A percentile compares a stretch with the other conserved stretches of the same genome.
phyloP scores from a whole-genome alignment of 192 early-diverging fungal genomes.

The Coemansia sp. region DNA sequence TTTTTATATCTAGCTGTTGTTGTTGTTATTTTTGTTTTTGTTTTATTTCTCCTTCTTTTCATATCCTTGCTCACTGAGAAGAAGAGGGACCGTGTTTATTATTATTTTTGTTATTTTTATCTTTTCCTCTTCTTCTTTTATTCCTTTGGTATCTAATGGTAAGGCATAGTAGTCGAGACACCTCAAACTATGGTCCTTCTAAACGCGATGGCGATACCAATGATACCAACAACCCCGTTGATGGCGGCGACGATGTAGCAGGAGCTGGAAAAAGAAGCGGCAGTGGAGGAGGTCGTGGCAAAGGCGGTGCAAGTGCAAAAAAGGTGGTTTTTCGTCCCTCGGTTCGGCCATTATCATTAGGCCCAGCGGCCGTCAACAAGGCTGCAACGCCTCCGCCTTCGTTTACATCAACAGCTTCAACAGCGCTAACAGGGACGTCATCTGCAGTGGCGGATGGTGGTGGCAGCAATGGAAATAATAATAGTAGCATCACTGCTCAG shows the following conservation, averaged over 20 bases:
- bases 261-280: not conserved
- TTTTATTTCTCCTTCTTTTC: not conserved
- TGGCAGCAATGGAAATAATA: conserved; percentile 4
- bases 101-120: too few species aligned
- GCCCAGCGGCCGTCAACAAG: not conserved
- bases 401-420: not conserved
- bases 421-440: not conserved
- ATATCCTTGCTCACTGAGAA: too few species aligned
- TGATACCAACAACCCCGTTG: not conserved
- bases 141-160: conserved; percentile 10
- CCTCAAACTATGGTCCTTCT: conserved; percentile 5
- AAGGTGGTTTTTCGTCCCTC: conserved; percentile 42
- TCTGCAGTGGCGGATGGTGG: not conserved
- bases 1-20: conserved; percentile 1
- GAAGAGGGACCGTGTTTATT: too few species aligned
- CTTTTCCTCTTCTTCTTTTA: too few species aligned
- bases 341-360: conserved; percentile 34
- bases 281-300: conserved; percentile 12
- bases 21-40: not conserved
- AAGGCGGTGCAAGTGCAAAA: conserved; percentile 12
- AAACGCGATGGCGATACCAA: conserved; percentile 6
- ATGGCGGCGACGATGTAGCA: conserved; percentile 2
- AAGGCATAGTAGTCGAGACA: conserved; percentile 10
- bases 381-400: not conserved
- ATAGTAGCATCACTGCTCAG: not conserved